These are phyloP conservation scores for Microstegium vimineum DNA, from an alignment of 176 grass and related monocot genomes.

Conservation along the genomic window DNA sequence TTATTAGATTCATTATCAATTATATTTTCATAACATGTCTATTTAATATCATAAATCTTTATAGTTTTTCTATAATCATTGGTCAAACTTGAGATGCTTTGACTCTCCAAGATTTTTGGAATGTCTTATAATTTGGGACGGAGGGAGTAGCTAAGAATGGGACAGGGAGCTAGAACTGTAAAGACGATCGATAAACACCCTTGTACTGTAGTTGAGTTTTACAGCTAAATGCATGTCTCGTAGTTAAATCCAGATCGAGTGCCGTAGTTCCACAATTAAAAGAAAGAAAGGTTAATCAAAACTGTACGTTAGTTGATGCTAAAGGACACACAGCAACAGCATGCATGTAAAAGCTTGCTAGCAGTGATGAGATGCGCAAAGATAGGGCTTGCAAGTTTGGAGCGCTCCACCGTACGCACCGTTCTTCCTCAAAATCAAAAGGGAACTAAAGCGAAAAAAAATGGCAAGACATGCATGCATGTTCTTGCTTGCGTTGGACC, in stretches of 20 bases:
- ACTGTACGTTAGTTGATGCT: conserved; percentile 13
- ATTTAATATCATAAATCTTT: no score
- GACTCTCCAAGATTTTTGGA: no score
- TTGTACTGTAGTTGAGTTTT: background rate
- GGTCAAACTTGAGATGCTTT: no score
- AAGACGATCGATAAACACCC: background rate
- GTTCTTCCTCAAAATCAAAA: conserved; percentile 11
- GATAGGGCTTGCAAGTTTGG: conserved; percentile 26
- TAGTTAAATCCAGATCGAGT: background rate
- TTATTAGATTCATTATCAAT: no score
- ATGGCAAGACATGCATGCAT: background rate
- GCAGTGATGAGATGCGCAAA: background rate
- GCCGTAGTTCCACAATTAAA: background rate
- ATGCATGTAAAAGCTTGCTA: background rate
- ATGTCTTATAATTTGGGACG: no score
- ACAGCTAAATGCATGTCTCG: background rate
- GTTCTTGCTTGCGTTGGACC: conserved; percentile 19
- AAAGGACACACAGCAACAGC: background rate
- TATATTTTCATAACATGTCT: no score
- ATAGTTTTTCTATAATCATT: no score
- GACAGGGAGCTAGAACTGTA: no score
- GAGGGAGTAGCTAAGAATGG: no score
- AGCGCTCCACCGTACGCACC: conserved; percentile 13
- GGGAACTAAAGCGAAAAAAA: conserved; percentile 5
- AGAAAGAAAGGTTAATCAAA: conserved; percentile 15